Percentiles rank a stretch among this genome's conserved stretches.
Evolutionary conservation across 2,329 filamentous ascomycete species (phyloP).

Genomic region (Exophiala dermatitidis): DNA sequence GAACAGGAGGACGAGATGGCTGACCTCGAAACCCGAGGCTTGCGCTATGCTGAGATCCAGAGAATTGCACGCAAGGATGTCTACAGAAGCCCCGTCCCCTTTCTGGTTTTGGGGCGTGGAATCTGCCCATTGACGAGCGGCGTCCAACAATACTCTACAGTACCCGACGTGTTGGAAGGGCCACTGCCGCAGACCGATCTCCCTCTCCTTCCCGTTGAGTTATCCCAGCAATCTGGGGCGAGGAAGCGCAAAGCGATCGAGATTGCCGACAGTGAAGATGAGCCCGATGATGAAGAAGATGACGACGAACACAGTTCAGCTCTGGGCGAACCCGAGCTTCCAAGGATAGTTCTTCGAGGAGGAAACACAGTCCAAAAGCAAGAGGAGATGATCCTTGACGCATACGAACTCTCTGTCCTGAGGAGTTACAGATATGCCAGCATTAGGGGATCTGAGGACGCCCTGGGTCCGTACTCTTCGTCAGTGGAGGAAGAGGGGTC

Average conservation of each 20-base stretch:
- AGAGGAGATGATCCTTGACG: slow-evolving; percentile 21
- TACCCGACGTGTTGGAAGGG: neutral
- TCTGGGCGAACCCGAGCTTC: slow-evolving; percentile 8
- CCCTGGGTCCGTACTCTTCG: slow-evolving; percentile 5
- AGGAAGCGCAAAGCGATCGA: slow-evolving; percentile 40
- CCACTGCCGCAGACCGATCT: slow-evolving; percentile 8
- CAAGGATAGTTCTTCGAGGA: slow-evolving; percentile 1
- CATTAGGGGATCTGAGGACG: slow-evolving; percentile 21
- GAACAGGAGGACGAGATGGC: slow-evolving; percentile 40
- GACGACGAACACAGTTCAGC: slow-evolving; percentile 25
- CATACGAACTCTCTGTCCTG: slow-evolving; percentile 13
- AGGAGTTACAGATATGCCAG: slow-evolving; percentile 12
- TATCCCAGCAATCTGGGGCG: slow-evolving; percentile 21
- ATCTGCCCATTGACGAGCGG: slow-evolving; percentile 4
- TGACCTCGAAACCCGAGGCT: slow-evolving; percentile 15
- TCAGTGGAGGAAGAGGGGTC: slow-evolving; percentile 10
- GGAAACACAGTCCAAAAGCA: neutral
- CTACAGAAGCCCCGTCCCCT: slow-evolving; percentile 33
- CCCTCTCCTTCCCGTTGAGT: slow-evolving; percentile 10
- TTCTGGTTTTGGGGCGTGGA: slow-evolving; percentile 34
- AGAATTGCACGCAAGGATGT: slow-evolving; percentile 53
- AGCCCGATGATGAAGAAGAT: slow-evolving; percentile 31
- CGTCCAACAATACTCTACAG: no score
- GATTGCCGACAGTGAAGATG: slow-evolving; percentile 41
- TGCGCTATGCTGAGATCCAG: slow-evolving; percentile 57